These are phyloP conservation scores for Henckelia pumila DNA, from an alignment of 257 asterid species.

Conservation along the genomic window DNA sequence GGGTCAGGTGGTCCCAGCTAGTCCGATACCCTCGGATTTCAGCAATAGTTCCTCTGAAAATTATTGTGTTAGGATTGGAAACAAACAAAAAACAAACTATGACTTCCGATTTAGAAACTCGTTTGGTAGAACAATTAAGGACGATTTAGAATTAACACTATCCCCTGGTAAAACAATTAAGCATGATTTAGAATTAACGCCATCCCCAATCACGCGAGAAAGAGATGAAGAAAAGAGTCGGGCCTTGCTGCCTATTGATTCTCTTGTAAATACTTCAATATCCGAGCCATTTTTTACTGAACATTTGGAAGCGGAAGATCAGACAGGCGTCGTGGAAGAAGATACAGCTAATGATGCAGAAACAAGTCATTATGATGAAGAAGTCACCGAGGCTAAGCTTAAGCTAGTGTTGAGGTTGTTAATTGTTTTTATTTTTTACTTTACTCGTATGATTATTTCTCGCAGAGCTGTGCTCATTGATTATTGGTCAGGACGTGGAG, in stretches of 20 bases:
- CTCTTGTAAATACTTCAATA: conserved; percentile 36
- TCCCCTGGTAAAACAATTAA: conserved; percentile 36
- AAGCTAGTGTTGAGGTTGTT: conserved; percentile 77
- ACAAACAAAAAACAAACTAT: conserved; percentile 35
- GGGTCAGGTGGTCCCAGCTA: conserved; percentile 37
- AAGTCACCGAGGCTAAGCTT: conserved; percentile 78
- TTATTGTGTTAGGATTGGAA: conserved; percentile 36
- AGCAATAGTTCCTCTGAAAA: conserved; percentile 37
- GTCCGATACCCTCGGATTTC: conserved; percentile 34
- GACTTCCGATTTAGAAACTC: conserved; percentile 50
- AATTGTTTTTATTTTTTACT: conserved; percentile 15
- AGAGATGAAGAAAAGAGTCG: conserved; percentile 34
- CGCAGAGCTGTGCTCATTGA: conserved; percentile 25
- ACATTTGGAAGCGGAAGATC: conserved; percentile 48
- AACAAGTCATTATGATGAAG: conserved; percentile 48
- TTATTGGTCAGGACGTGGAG: conserved; percentile 72
- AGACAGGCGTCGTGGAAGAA: conserved; percentile 37
- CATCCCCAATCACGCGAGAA: conserved; percentile 34
- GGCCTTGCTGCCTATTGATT: conserved; percentile 36
- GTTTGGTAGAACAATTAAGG: conserved; percentile 36
- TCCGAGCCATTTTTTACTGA: conserved; percentile 34
- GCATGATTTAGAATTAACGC: conserved; percentile 34
- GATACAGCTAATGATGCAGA: conserved; percentile 44
- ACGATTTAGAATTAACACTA: conserved; percentile 34
- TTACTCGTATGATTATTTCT: conserved; percentile 21